Percentiles rank a stretch among this genome's conserved stretches.
phyloP scores from a whole-genome alignment of 148 eudicot species.

The Nyssa sinensis region DNA sequence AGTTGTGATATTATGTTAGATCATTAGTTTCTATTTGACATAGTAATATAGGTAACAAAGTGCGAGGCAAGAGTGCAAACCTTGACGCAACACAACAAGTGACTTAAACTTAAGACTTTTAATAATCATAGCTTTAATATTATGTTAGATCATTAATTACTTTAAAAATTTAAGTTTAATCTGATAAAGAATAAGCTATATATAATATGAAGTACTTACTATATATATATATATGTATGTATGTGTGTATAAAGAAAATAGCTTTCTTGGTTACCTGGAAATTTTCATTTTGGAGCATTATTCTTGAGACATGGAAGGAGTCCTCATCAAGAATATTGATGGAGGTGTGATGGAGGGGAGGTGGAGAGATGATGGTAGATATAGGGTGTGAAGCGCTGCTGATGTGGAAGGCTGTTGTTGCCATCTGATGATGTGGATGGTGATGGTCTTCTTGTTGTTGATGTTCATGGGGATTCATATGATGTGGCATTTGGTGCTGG shows the following conservation, averaged over 20 bases:
- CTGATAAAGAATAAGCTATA: no score
- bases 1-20: no score
- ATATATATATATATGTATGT: no score
- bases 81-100: no score
- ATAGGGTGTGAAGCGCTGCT: slow-evolving; percentile 72
- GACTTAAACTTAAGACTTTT: no score
- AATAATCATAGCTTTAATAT: no score
- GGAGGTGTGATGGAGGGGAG: slow-evolving; percentile 70
- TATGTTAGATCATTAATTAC: no score
- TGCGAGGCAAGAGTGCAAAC: no score
- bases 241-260: background rate
- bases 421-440: slow-evolving; percentile 33
- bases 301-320: slow-evolving; percentile 66
- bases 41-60: no score
- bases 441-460: slow-evolving; percentile 20
- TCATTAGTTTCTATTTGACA: no score
- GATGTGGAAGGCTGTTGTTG: slow-evolving; percentile 46
- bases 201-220: no score
- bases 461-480: slow-evolving; percentile 28
- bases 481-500: slow-evolving; percentile 15
- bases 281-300: slow-evolving; percentile 64
- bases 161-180: no score
- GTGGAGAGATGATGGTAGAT: slow-evolving; percentile 65
- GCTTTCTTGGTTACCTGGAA: slow-evolving; percentile 60
- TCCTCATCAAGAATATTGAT: slow-evolving; percentile 63